phyloP scores from a whole-genome alignment of 2,329 filamentous ascomycete genomes.

The Alternaria burnsii region DNA sequence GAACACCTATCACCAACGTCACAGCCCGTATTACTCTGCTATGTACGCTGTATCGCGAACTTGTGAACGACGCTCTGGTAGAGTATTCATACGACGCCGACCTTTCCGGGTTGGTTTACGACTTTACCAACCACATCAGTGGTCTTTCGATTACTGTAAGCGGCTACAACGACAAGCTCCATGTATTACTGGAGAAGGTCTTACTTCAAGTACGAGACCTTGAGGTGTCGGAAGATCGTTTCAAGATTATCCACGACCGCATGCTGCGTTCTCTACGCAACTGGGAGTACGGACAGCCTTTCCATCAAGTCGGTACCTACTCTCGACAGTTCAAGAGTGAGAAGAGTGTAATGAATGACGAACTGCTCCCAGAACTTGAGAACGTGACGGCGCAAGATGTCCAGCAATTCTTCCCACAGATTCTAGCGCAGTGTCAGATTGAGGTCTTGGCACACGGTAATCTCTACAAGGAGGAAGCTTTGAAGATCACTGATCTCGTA shows the following conservation, averaged over 20 bases:
- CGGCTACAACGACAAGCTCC: conserved; percentile 96
- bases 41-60: conserved; percentile 79
- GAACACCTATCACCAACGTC: conserved; percentile 79
- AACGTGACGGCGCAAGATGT: conserved; percentile 78
- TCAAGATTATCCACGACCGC: conserved; percentile 89
- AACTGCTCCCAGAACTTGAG: conserved; percentile 79
- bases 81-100: conserved; percentile 98
- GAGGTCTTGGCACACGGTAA: conserved; percentile 92
- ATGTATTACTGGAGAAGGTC: conserved; percentile 89
- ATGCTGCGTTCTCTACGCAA: conserved; percentile 81
- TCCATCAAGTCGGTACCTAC: conserved; percentile 85
- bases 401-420: conserved; percentile 77
- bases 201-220: conserved; percentile 84
- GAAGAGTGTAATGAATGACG: conserved; percentile 78
- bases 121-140: conserved; percentile 73
- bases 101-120: conserved; percentile 86
- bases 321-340: conserved; percentile 82
- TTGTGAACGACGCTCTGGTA: conserved; percentile 86
- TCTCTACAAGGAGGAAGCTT: conserved; percentile 89
- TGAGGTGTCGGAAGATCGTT: conserved; percentile 84
- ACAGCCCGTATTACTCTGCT: conserved; percentile 82
- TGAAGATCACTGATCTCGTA: conserved; percentile 83
- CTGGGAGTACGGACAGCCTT: conserved; percentile 87
- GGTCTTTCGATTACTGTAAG: conserved; percentile 81
- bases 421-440: conserved; percentile 84